Evolutionary conservation across 2,329 filamentous ascomycete genomes (phyloP).

Genomic region (Magnaporthales sp.): DNA sequence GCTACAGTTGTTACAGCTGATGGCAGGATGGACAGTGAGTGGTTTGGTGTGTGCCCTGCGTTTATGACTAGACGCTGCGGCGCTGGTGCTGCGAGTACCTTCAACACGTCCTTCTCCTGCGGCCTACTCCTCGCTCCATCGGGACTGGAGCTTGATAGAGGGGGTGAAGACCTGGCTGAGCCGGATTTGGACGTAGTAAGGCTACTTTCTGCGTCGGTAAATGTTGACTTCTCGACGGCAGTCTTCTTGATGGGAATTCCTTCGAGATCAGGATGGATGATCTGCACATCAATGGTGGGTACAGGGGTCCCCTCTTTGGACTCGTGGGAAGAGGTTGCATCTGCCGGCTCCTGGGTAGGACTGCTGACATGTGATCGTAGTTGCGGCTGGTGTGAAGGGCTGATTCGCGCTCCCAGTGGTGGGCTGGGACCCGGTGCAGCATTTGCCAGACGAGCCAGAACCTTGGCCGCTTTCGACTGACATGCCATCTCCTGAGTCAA

Average conservation of each 20-base stretch:
- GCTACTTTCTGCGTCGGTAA: slow-evolving; percentile 27
- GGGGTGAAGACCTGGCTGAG: slow-evolving; percentile 18
- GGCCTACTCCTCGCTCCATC: slow-evolving; percentile 14
- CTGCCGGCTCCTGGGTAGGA: not conserved
- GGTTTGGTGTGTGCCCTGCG: slow-evolving; percentile 54
- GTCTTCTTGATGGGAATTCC: slow-evolving; percentile 47
- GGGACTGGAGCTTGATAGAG: slow-evolving; percentile 7
- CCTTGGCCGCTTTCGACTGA: not conserved
- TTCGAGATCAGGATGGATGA: slow-evolving; percentile 50
- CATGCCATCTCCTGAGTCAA: not conserved
- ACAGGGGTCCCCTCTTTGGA: slow-evolving; percentile 22
- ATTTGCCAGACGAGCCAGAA: not conserved
- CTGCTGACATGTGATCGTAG: not conserved
- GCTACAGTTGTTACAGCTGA: slow-evolving; percentile 32
- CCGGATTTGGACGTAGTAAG: slow-evolving; percentile 16
- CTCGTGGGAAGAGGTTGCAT: not conserved
- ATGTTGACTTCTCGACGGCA: slow-evolving; percentile 43
- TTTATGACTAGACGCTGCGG: slow-evolving; percentile 48
- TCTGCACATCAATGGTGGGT: slow-evolving; percentile 46
- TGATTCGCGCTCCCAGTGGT: not conserved
- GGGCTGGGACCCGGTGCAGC: not conserved
- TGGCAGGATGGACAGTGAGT: slow-evolving; percentile 44
- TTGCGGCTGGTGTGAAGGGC: not conserved
- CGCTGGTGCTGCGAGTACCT: slow-evolving; percentile 38
- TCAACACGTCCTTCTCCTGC: slow-evolving; percentile 32